A percentile compares a stretch with the other conserved stretches of the same genome.
Evolutionary conservation across 2,329 filamentous ascomycete species (phyloP).

Genomic region (Colletotrichum limetticola): DNA sequence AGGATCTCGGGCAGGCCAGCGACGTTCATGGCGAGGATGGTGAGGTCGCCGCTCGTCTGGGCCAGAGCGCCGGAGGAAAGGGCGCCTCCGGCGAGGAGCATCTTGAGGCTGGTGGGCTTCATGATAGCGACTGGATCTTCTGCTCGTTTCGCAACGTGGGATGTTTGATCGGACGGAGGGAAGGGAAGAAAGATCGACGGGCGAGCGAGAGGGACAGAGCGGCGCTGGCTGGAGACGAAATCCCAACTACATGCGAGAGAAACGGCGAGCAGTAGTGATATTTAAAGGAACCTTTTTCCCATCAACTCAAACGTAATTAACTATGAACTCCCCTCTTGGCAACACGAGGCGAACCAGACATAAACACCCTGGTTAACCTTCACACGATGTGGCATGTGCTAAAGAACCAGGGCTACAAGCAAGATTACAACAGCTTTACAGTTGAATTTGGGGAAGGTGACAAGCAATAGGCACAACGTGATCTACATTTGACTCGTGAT

Average conservation of each 20-base stretch:
- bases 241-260: too few relatives aligned
- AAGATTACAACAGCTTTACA: not conserved
- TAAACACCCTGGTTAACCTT: not conserved
- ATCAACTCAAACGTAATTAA: not conserved
- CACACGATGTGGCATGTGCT: not conserved
- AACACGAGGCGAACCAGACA: not conserved
- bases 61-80: conserved; percentile 8
- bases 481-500: not conserved
- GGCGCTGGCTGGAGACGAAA: not conserved
- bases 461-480: not conserved
- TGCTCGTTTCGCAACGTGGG: not conserved
- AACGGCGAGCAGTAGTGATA: not conserved
- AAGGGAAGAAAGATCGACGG: not conserved
- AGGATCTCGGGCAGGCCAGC: conserved; percentile 68
- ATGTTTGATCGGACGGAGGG: not conserved
- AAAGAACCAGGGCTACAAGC: not conserved
- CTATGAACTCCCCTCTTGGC: not conserved
- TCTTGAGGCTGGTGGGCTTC: conserved; percentile 22
- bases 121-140: not conserved
- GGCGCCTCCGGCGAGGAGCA: conserved; percentile 26
- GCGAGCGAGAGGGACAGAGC: not conserved
- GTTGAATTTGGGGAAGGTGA: conserved; percentile 24
- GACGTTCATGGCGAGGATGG: conserved; percentile 67
- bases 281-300: not conserved
- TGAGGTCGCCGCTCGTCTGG: conserved; percentile 53